Conservation (phyloP, 2,329 filamentous ascomycete species). For the Apiospora kogelbergensis region DNA sequence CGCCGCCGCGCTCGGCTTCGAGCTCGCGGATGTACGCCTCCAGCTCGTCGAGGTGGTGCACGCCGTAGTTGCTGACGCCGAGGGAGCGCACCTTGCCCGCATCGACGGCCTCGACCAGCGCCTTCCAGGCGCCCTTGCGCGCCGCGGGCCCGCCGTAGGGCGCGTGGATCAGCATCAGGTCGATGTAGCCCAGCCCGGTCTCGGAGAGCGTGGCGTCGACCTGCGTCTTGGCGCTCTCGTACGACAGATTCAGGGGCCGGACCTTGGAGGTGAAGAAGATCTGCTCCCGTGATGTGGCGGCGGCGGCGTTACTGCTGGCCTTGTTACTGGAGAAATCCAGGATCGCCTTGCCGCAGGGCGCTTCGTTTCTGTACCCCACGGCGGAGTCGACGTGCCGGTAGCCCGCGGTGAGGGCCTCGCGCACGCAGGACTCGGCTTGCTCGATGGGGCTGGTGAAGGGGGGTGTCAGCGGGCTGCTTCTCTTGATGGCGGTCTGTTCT, state of each 20-base stretch:
- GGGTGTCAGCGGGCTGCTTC: neutral
- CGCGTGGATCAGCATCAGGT: slow-evolving; percentile 64
- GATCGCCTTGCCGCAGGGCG: slow-evolving; percentile 46
- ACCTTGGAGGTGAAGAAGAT: slow-evolving; percentile 60
- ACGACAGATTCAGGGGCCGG: slow-evolving; percentile 46
- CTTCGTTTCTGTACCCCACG: slow-evolving; percentile 52
- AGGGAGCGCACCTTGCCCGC: slow-evolving; percentile 61
- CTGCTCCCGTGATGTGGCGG: slow-evolving; percentile 40
- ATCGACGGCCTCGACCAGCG: slow-evolving; percentile 62
- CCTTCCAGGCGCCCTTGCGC: slow-evolving; percentile 61
- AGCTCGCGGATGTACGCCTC: slow-evolving; percentile 60
- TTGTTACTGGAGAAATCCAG: slow-evolving; percentile 16
- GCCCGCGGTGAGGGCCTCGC: slow-evolving; percentile 46
- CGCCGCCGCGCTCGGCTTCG: slow-evolving; percentile 54
- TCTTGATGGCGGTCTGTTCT: neutral
- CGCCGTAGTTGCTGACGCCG: slow-evolving; percentile 65
- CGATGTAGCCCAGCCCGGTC: slow-evolving; percentile 65
- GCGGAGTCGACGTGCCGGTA: slow-evolving; percentile 60
- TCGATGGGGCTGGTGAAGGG: slow-evolving; percentile 31
- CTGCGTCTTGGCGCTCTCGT: slow-evolving; percentile 63
- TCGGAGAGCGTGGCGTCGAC: slow-evolving; percentile 63
- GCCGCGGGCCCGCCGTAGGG: slow-evolving; percentile 57
- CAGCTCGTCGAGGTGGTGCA: slow-evolving; percentile 62
- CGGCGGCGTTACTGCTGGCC: slow-evolving; percentile 31
- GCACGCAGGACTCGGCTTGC: slow-evolving; percentile 39